Evolutionary conservation across 2,329 filamentous ascomycete species (phyloP), one percentile per base, ranked within the genome.

Genomic region (Geosmithia morbida): DNA sequence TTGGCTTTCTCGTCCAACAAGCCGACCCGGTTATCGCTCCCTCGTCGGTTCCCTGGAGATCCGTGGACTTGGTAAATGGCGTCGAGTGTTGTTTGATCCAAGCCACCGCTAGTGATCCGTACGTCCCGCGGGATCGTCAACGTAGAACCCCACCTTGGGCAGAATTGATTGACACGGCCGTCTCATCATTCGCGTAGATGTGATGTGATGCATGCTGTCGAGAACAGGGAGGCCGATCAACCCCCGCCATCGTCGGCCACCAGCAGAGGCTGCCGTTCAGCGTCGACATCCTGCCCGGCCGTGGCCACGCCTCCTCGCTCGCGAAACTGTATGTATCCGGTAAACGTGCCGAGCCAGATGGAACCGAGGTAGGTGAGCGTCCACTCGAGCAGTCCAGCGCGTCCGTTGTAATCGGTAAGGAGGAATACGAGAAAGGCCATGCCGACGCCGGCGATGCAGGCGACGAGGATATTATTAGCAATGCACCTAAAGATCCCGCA

Each of bases 121-220:
- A n/a, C n/a, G n/a, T n/a, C n/a, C n/a, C n/a, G n/a, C n/a, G n/a
- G n/a, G n/a, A n/a, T n/a, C n/a, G n/a, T n/a, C n/a, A n/a, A n/a
- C n/a, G n/a, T n/a, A 26, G 22, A 8, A 5, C 22, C 8, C 22
- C 22, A 26, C 22, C n/a, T 26, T 26, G 22, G 8, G 22, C 22
- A 4, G 22, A 26, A 8, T 4, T 26, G 22, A 10, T 30, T 49
- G 67, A 59, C 20, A 33, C 17, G 33, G 19, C n/a, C 41, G 13
- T 48, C 14, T 4, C 11, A 16, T 40, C 5, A 3, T 18, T 40
- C 5, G 39, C 17, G 17, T 40, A 16, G 5, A 16, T 18, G 14
- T 40, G 5, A 11, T 18, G 14, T n/a, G n/a, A n/a, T n/a, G n/a
- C n/a, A n/a, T n/a, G n/a, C n/a, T n/a, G n/a, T n/a, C n/a, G 10